Evolutionary conservation across 805 yeast species (phyloP).

Genomic region (Pichia sporocuriosa): DNA sequence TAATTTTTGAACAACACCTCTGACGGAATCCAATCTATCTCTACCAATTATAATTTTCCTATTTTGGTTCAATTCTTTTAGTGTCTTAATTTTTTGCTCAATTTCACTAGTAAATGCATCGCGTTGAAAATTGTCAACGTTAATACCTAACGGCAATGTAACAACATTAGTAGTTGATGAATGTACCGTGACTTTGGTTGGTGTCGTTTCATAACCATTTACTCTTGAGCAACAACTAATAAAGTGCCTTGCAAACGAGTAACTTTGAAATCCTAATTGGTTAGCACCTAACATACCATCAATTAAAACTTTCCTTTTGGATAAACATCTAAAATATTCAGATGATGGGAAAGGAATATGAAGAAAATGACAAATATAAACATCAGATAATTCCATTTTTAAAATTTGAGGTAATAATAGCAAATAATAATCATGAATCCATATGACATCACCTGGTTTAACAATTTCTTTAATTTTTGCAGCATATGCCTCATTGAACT

Average conservation of each 20-base stretch:
- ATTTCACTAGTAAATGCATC: constrained; percentile 50
- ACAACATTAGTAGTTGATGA: constrained; percentile 72
- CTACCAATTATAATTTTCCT: constrained; percentile 86
- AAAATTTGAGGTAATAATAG: constrained; percentile 76
- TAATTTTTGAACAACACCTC: constrained; percentile 90
- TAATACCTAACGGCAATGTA: constrained; percentile 85
- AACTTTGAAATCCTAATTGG: constrained; percentile 78
- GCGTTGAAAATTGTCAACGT: constrained; percentile 57
- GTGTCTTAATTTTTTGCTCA: constrained; percentile 57
- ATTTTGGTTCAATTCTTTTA: constrained; percentile 54
- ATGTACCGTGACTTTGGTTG: constrained; percentile 55
- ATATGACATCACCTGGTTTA: constrained; percentile 81
- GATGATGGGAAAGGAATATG: constrained; percentile 95
- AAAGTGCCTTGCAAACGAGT: constrained; percentile 84
- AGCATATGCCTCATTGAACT: constrained; percentile 85
- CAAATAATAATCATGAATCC: constrained; percentile 89
- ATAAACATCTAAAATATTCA: constrained; percentile 85
- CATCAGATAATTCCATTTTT: constrained; percentile 68
- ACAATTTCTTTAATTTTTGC: constrained; percentile 67
- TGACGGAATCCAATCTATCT: constrained; percentile 83
- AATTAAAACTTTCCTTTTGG: constrained; percentile 73
- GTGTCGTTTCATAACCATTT: constrained; percentile 69
- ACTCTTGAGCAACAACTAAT: constrained; percentile 84
- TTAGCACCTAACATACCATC: constrained; percentile 92
- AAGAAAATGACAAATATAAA: constrained; percentile 68